Percentiles rank a stretch among this genome's conserved stretches.
phyloP scores from a whole-genome alignment of 305 asterid genomes.

The Fraxinus velutina region DNA sequence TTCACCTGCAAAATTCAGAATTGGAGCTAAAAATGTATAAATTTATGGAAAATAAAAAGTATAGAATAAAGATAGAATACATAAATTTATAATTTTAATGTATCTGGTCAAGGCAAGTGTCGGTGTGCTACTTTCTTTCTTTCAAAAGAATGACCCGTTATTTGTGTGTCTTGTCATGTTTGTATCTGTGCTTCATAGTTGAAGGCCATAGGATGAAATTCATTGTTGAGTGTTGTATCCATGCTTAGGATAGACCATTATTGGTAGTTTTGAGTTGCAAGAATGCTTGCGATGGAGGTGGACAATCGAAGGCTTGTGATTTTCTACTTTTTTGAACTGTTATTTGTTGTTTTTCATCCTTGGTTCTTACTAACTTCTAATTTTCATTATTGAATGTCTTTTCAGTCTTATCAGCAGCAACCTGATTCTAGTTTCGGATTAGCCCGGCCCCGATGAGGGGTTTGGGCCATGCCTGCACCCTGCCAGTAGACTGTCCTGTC shows the following conservation, averaged over 20 bases:
- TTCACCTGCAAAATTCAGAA: not conserved
- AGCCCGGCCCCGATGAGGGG: slow-evolving; percentile 99
- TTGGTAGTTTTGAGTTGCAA: not conserved
- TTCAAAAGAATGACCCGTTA: not conserved
- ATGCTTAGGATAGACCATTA: not conserved
- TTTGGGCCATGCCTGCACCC: slow-evolving; percentile 96
- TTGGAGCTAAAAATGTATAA: not conserved
- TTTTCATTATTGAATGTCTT: slow-evolving; percentile 1
- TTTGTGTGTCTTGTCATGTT: not conserved
- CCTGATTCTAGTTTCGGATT: slow-evolving; percentile 80
- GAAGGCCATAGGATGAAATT: not conserved
- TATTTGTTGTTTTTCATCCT: not conserved
- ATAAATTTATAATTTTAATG: not conserved
- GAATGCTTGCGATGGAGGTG: not conserved
- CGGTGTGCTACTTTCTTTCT: not conserved
- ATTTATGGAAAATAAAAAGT: not conserved
- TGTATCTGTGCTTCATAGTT: not conserved
- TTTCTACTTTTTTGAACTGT: not conserved
- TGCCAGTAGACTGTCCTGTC: slow-evolving; percentile 31
- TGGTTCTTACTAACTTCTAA: not conserved
- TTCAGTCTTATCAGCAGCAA: slow-evolving; percentile 86
- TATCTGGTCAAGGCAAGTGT: not conserved
- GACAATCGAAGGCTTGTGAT: not conserved
- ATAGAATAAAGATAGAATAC: not conserved
- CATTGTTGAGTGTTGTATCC: not conserved